These are phyloP conservation scores for Ormosia semicastrata DNA, from an alignment of 306 rosid genomes.

Conservation along the genomic window DNA sequence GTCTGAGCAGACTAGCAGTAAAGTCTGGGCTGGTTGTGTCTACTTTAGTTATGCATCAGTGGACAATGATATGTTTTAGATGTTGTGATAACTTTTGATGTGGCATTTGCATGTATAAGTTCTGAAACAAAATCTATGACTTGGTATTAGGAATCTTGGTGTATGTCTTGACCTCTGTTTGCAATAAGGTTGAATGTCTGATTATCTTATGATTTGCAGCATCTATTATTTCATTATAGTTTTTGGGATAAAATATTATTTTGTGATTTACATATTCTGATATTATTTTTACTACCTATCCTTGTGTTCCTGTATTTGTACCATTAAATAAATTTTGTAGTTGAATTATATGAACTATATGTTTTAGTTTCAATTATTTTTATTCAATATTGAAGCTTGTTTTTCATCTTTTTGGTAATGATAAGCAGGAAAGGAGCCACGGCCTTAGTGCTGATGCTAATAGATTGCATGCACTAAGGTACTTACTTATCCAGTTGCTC, in stretches of 20 bases:
- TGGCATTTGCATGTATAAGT: slow-evolving; percentile 1
- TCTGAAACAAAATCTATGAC: background rate
- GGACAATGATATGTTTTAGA: background rate
- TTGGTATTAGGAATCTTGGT: background rate
- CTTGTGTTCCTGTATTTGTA: background rate
- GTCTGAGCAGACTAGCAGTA: background rate
- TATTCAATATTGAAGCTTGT: background rate
- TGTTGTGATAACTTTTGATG: background rate
- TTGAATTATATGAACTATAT: background rate
- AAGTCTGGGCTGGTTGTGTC: background rate
- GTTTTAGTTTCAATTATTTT: background rate
- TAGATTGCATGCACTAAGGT: slow-evolving; percentile 70
- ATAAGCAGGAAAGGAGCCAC: slow-evolving; percentile 71
- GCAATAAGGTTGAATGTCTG: background rate
- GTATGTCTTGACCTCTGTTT: background rate
- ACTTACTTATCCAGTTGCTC: slow-evolving; percentile 87
- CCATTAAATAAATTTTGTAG: background rate
- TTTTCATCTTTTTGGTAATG: slow-evolving; percentile 4
- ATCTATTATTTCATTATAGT: background rate
- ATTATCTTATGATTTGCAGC: background rate
- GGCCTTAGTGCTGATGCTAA: slow-evolving; percentile 50
- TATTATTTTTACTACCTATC: background rate
- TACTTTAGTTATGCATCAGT: background rate
- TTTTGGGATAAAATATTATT: background rate
- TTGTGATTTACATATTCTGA: background rate